Percentiles rank a stretch among this genome's conserved stretches.
phyloP scores from a whole-genome alignment of 1,139 yeast genomes.

The Hansenula anomala region DNA sequence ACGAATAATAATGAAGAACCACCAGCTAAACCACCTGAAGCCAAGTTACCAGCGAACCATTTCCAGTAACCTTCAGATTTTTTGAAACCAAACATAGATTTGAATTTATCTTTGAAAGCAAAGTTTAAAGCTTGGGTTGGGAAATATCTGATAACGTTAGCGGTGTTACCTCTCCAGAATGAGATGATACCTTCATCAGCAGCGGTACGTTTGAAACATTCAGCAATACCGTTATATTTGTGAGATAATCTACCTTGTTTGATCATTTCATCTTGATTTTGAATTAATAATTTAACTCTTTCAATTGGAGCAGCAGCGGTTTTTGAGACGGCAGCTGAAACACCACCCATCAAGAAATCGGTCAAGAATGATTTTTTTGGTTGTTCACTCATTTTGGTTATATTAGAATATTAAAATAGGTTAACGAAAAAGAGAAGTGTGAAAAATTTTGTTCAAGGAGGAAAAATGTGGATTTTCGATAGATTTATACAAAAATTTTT shows the following conservation, averaged over 20 bases:
- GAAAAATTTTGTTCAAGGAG: conserved; percentile 5
- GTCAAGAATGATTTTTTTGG: conserved; percentile 37
- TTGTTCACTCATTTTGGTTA: conserved; percentile 18
- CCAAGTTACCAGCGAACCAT: conserved; percentile 77
- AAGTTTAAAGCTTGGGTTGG: conserved; percentile 83
- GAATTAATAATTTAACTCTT: conserved; percentile 76
- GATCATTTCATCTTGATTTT: conserved; percentile 81
- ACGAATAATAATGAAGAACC: conserved; percentile 71
- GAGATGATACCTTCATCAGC: conserved; percentile 67
- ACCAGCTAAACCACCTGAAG: conserved; percentile 83
- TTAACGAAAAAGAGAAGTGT: neutral
- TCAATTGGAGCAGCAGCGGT: conserved; percentile 85
- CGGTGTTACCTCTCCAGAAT: conserved; percentile 86
- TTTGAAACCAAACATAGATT: conserved; percentile 72
- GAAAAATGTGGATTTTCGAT: conserved; percentile 14
- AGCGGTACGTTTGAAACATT: conserved; percentile 70
- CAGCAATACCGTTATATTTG: conserved; percentile 63
- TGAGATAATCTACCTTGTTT: conserved; percentile 72
- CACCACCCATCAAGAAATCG: conserved; percentile 78
- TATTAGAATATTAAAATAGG: conserved; percentile 1
- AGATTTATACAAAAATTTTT: conserved; percentile 12
- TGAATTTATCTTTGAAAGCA: conserved; percentile 81
- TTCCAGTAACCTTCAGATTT: conserved; percentile 62
- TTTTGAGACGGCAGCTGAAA: conserved; percentile 81
- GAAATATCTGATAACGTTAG: conserved; percentile 80